Percentiles rank a stretch among this genome's conserved stretches.
Conservation (phyloP, 306 rosid species). For the Cicer cuneatum region DNA sequence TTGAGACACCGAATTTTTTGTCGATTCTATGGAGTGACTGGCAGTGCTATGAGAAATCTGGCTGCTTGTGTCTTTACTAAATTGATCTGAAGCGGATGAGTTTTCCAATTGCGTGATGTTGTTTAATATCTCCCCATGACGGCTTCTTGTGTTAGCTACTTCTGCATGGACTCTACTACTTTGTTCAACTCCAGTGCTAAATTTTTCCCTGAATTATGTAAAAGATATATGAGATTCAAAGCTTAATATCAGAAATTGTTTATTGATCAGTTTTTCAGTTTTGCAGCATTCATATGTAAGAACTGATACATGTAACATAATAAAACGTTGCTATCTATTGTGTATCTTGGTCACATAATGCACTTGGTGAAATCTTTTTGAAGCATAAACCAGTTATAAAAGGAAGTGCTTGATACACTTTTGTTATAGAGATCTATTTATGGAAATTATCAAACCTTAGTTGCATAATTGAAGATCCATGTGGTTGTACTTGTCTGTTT, state of each 20-base stretch:
- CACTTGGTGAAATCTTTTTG: constrained; percentile 22
- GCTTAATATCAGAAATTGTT: neutral
- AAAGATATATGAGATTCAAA: neutral
- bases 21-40: constrained; percentile 16
- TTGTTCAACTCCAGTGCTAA: constrained; percentile 45
- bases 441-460: constrained; percentile 58
- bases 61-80: constrained; percentile 26
- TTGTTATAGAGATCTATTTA: neutral
- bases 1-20: constrained; percentile 27
- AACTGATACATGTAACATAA: neutral
- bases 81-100: constrained; percentile 36
- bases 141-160: constrained; percentile 38
- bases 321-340: neutral
- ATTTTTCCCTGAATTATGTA: constrained; percentile 67
- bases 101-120: constrained; percentile 22
- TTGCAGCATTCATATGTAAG: neutral
- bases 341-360: neutral
- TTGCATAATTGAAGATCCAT: constrained; percentile 66
- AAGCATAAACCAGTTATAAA: neutral
- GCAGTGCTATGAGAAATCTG: constrained; percentile 14
- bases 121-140: constrained; percentile 36
- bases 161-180: constrained; percentile 40
- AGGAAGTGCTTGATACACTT: constrained; percentile 23
- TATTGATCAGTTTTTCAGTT: constrained; percentile 5
- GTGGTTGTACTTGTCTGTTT: constrained; percentile 44